A percentile compares a stretch with the other conserved stretches of the same genome.
Conservation (phyloP, 2,329 filamentous ascomycete genomes). For the Colletotrichum phormii region DNA sequence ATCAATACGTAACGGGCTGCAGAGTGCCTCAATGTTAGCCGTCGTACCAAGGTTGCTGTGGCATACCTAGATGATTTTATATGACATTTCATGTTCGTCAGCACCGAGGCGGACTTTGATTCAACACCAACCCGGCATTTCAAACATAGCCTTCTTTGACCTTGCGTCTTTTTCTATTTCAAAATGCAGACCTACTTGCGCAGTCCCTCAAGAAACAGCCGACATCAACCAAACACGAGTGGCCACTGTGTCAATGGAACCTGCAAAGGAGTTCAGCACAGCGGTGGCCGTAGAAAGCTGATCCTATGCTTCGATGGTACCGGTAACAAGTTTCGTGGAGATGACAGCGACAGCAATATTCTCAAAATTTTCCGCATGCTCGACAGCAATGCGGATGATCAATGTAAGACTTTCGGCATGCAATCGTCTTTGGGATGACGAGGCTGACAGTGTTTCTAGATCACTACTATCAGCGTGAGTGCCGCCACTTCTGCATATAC, state of each 20-base stretch:
- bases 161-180: not conserved
- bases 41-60: not conserved
- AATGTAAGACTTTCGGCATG: constrained; percentile 55
- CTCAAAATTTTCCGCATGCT: constrained; percentile 79
- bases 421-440: not conserved
- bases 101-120: not conserved
- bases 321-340: constrained; percentile 72
- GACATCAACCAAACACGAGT: not conserved
- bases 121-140: not conserved
- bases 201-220: not conserved
- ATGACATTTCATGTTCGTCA: not conserved
- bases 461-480: constrained; percentile 72
- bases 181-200: constrained; percentile 5
- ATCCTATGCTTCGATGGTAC: constrained; percentile 74
- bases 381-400: constrained; percentile 70
- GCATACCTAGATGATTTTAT: not conserved
- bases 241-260: not conserved
- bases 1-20: not conserved
- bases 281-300: constrained; percentile 53
- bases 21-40: not conserved
- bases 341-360: constrained; percentile 74
- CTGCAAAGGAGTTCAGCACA: not conserved
- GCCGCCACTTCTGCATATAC: no score
- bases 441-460: constrained; percentile 43
- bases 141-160: no score